These are phyloP conservation scores for Claviceps citrina DNA, from an alignment of 2,329 filamentous ascomycete species.

Conservation along the genomic window DNA sequence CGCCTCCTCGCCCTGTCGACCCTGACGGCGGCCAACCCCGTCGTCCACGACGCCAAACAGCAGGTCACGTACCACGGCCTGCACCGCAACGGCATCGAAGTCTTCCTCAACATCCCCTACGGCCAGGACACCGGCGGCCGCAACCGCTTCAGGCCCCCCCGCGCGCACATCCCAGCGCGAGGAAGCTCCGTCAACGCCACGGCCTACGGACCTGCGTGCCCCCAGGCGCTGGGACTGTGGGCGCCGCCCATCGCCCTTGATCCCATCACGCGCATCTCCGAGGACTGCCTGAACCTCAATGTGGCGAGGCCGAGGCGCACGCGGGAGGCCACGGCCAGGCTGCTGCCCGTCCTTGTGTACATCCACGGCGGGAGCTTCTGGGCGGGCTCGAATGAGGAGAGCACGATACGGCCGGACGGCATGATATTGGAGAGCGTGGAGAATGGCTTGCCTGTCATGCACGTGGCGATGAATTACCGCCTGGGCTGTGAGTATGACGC, in stretches of 20 bases:
- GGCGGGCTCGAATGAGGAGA: constrained; percentile 17
- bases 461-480: no score
- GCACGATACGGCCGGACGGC: constrained; percentile 25
- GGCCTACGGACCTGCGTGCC: constrained; percentile 27
- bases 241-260: constrained; percentile 17
- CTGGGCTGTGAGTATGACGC: no score
- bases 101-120: constrained; percentile 30
- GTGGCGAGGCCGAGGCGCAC: constrained; percentile 17
- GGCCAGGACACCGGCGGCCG: constrained; percentile 26
- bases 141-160: constrained; percentile 31
- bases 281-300: constrained; percentile 21
- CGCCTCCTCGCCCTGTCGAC: not conserved
- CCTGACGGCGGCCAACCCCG: not conserved
- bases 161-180: constrained; percentile 15
- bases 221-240: constrained; percentile 22
- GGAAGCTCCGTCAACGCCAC: constrained; percentile 23
- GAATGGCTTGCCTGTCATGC: constrained; percentile 9
- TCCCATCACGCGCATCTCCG: constrained; percentile 23
- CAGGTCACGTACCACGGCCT: constrained; percentile 28
- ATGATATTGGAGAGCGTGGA: constrained; percentile 24
- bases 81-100: constrained; percentile 27
- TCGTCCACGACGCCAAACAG: constrained; percentile 9
- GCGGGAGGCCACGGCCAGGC: constrained; percentile 4
- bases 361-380: constrained; percentile 21
- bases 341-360: constrained; percentile 23